phyloP scores from a whole-genome alignment of 2,329 filamentous ascomycete species.

The Fusarium compactum region DNA sequence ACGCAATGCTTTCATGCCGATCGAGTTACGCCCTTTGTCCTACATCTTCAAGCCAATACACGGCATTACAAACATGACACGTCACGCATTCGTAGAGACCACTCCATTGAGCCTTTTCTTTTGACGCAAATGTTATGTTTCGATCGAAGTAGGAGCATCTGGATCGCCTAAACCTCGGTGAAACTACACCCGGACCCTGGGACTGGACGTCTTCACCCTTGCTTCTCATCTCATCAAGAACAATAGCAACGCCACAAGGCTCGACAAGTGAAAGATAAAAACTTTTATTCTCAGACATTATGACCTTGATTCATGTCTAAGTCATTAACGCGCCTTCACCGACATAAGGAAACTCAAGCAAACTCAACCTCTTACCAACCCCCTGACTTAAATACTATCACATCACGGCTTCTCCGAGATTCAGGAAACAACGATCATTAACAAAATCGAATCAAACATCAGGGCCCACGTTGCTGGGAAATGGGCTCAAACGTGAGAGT shows the following conservation, averaged over 20 bases:
- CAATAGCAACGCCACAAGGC: slow-evolving; percentile 15
- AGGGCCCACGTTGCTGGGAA: not conserved
- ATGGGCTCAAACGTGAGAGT: slow-evolving; percentile 46
- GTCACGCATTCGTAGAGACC: not conserved
- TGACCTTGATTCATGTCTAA: too few relatives aligned
- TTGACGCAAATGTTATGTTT: not conserved
- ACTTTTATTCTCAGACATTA: not conserved
- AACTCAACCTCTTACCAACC: not conserved
- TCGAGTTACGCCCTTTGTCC: not conserved
- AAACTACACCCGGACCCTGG: slow-evolving; percentile 1
- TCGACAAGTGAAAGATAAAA: slow-evolving; percentile 1
- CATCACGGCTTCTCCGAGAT: not conserved
- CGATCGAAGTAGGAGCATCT: not conserved
- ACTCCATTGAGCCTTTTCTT: not conserved
- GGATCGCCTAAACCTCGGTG: slow-evolving; percentile 29
- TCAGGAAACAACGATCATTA: not conserved
- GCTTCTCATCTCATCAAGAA: slow-evolving; percentile 33
- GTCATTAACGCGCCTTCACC: not conserved
- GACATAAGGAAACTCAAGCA: not conserved
- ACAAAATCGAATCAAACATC: not conserved
- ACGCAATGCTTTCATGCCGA: not conserved
- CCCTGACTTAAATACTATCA: not conserved
- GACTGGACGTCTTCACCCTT: slow-evolving; percentile 14
- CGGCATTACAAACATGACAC: not conserved
- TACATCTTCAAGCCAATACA: not conserved